A percentile compares a stretch with the other conserved stretches of the same genome.
Conservation (phyloP, 2,329 filamentous ascomycete species). For the Pseudogymnoascus pannorum region DNA sequence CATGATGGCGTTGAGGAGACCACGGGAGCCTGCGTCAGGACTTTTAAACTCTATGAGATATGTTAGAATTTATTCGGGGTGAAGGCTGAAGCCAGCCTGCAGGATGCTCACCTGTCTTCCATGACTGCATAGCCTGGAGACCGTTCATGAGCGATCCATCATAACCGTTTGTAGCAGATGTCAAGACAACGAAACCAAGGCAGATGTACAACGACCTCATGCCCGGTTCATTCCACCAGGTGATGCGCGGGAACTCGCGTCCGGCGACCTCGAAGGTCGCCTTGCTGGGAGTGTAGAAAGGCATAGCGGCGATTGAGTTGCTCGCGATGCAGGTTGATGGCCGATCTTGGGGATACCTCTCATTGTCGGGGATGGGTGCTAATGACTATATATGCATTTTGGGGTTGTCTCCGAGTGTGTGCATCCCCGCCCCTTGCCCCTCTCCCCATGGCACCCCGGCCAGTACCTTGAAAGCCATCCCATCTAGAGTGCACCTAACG, state of each 20-base stretch:
- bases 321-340: neutral
- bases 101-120: constrained; percentile 24
- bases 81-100: constrained; percentile 16
- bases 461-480: neutral
- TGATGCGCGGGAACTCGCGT: constrained; percentile 30
- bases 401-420: neutral
- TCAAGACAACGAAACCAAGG: constrained; percentile 27
- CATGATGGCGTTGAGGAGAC: constrained; percentile 41
- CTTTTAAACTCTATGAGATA: constrained; percentile 16
- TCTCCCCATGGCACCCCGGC: neutral
- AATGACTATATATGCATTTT: neutral
- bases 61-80: neutral
- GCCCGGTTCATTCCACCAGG: constrained; percentile 48
- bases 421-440: neutral
- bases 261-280: constrained; percentile 26
- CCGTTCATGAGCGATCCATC: constrained; percentile 35
- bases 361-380: neutral
- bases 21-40: constrained; percentile 30
- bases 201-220: constrained; percentile 49
- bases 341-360: neutral
- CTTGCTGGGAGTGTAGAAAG: constrained; percentile 19
- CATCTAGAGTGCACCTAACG: neutral
- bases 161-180: constrained; percentile 49
- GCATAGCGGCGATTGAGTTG: constrained; percentile 11
- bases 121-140: constrained; percentile 33